Conservation (phyloP, 805 yeast genomes). For the Hanseniaspora valbyensis region DNA sequence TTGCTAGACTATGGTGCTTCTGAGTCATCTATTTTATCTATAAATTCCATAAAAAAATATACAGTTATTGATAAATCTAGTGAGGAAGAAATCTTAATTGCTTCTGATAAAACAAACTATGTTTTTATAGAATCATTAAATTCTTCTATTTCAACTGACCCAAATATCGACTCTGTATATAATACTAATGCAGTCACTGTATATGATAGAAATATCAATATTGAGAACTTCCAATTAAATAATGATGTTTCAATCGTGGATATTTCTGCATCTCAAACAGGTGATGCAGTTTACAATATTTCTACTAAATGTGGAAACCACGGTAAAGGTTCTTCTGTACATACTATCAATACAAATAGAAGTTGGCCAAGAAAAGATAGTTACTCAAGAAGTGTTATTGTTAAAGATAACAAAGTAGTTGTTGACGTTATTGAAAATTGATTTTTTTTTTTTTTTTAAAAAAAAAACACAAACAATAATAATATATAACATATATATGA, state of each 20-base stretch:
- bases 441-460: too few relatives aligned
- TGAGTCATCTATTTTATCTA: slow-evolving; percentile 19
- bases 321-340: slow-evolving; percentile 35
- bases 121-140: slow-evolving; percentile 12
- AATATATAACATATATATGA: too few relatives aligned
- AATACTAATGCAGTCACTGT: slow-evolving; percentile 26
- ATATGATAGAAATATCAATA: slow-evolving; percentile 15
- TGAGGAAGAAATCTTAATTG: background rate
- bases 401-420: slow-evolving; percentile 16
- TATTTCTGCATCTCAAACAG: slow-evolving; percentile 32
- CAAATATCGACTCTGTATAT: slow-evolving; percentile 19
- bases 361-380: slow-evolving; percentile 17
- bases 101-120: slow-evolving; percentile 16
- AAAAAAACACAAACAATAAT: too few relatives aligned
- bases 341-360: slow-evolving; percentile 23
- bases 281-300: slow-evolving; percentile 35
- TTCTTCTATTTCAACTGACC: background rate
- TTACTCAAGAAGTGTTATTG: slow-evolving; percentile 18
- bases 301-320: slow-evolving; percentile 35
- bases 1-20: slow-evolving; percentile 33
- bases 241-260: slow-evolving; percentile 20
- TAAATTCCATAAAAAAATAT: background rate
- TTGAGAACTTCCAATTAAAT: slow-evolving; percentile 12
- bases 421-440: slow-evolving; percentile 13
- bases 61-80: background rate